Conservation (phyloP, 2,329 filamentous ascomycete species). For the Lasiodiplodia theobromae region DNA sequence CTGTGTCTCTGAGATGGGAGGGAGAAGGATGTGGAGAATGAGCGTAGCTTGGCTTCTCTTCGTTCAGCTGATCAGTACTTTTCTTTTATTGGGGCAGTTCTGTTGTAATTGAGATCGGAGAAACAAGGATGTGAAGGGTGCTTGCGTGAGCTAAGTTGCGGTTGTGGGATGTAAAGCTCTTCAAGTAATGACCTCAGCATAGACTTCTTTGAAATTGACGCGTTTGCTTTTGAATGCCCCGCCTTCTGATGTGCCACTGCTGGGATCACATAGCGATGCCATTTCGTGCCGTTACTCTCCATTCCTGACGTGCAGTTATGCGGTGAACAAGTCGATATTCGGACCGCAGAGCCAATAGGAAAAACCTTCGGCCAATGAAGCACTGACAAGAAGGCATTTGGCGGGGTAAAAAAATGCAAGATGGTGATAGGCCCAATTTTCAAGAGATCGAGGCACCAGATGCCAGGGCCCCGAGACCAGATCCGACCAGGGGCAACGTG, state of each 20-base stretch:
- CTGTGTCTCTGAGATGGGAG: not conserved
- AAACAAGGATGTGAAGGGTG: conserved; percentile 10
- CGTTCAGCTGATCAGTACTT: conserved; percentile 17
- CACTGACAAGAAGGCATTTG: conserved; percentile 12
- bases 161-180: conserved; percentile 20
- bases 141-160: not conserved
- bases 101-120: conserved; percentile 20
- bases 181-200: conserved; percentile 23
- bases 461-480: not conserved
- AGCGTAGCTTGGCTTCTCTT: conserved; percentile 1
- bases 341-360: not conserved
- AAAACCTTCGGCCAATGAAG: not conserved
- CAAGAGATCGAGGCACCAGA: conserved; percentile 3
- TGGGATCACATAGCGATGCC: not conserved
- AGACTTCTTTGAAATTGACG: conserved; percentile 23
- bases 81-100: conserved; percentile 8
- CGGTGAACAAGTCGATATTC: conserved; percentile 10
- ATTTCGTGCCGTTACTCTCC: not conserved
- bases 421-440: not conserved
- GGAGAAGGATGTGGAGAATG: not conserved
- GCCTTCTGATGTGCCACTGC: not conserved
- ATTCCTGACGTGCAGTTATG: not conserved
- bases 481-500: not conserved
- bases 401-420: not conserved
- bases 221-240: not conserved